phyloP scores from a whole-genome alignment of 73 alveolate genomes.

The Blepharisma japonicum region DNA sequence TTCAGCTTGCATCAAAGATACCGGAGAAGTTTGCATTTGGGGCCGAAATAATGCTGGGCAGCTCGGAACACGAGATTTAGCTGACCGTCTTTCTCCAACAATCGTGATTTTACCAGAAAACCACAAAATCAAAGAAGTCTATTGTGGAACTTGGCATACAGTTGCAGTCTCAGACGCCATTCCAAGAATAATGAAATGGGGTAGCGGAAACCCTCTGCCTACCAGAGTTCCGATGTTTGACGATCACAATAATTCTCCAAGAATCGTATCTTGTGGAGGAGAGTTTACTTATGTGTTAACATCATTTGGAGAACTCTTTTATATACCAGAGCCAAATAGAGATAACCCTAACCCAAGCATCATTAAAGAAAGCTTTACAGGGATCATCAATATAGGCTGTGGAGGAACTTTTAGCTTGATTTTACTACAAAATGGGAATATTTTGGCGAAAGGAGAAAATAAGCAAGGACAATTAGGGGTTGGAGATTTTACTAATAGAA shows the following conservation, averaged over 20 bases:
- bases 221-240: no score
- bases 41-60: conserved; percentile 16
- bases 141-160: conserved; percentile 8
- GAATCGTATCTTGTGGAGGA: no score
- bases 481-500: background rate
- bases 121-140: background rate
- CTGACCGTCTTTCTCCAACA: background rate
- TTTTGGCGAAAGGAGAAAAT: background rate
- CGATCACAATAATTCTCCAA: no score
- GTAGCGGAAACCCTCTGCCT: no score
- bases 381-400: background rate
- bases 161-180: background rate
- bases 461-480: conserved; percentile 2
- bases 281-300: no score
- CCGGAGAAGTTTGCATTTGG: background rate
- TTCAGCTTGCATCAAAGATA: background rate
- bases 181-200: no score
- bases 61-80: background rate
- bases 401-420: background rate
- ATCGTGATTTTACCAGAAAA: background rate
- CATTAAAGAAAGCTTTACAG: no score
- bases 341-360: no score
- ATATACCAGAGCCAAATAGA: no score
- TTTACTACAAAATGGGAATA: background rate
- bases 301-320: no score